Evolutionary conservation across 2,329 filamentous ascomycete species (phyloP), one percentile per base, ranked within the genome.

Genomic region (Sclerotinia glacialis): DNA sequence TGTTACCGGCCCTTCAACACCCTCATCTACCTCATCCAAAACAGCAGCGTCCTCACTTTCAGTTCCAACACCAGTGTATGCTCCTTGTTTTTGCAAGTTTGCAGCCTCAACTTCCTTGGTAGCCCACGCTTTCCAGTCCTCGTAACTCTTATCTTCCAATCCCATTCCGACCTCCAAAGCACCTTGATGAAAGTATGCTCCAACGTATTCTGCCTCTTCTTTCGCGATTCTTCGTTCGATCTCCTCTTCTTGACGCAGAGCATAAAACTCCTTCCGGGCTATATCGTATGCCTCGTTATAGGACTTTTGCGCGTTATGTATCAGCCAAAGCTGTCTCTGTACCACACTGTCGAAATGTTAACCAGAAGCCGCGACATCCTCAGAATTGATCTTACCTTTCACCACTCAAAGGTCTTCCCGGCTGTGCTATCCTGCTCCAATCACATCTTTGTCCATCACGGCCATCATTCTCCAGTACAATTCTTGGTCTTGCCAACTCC

Each of bases 261-360:
- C 82, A 80, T 99, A 99, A 79, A 98, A 97, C 78, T 99, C 94
- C 71, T 89, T 89, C 68, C 95, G 90, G 9, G 91, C 93, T 65
- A 83, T 81, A 78, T 98, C 94, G 81, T 99, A 99, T 42, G 95
- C 93, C 71, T 85, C 78, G 50, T 83, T 81, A 76, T 85, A 85
- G 60, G 82, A 83, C 76, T 91, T 83, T 8, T 78, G 79, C 11
- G 82, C 74, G 70, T 86, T 86, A 64, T 90, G 79, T 81, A 97
- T 91, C 68, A 98, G 84, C 85, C 89, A 96, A 67, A 95, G 77
- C 77, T 98, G 94, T 69, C 94, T 88, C 79, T 98, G 94, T 11
- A 98, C 87, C 68, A 98, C 95, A 78, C 94, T 98, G 75, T 67
- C 73, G 69, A 52, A 59, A 37, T 26, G 46, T 42, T 26, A 52